A percentile compares a stretch with the other conserved stretches of the same genome.
Conservation (phyloP, 306 rosid species). For the Coriaria nepalensis region DNA sequence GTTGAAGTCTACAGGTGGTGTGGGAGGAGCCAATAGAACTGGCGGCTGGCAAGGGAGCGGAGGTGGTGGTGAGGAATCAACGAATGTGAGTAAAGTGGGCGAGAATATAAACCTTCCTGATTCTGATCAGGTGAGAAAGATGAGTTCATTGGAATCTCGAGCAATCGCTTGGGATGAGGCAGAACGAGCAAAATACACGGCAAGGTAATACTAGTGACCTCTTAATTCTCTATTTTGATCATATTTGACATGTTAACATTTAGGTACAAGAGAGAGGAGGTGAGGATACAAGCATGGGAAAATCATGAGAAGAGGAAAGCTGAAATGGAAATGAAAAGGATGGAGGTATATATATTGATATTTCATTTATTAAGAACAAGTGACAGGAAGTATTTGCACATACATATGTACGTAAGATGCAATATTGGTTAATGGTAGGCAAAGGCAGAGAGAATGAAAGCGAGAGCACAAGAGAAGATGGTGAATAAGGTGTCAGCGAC, state of each 20-base stretch:
- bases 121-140: slow-evolving; percentile 34
- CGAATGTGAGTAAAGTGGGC: slow-evolving; percentile 25
- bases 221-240: slow-evolving; percentile 3
- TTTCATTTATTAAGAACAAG: background rate
- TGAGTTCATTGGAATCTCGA: slow-evolving; percentile 53
- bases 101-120: slow-evolving; percentile 13
- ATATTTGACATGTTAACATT: background rate
- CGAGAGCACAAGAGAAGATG: slow-evolving; percentile 58
- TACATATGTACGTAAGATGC: too few relatives aligned
- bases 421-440: slow-evolving; percentile 23
- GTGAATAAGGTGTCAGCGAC: slow-evolving; percentile 59
- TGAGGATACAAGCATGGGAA: slow-evolving; percentile 94
- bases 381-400: too few relatives aligned
- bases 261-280: slow-evolving; percentile 93
- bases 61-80: slow-evolving; percentile 21
- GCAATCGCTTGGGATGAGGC: slow-evolving; percentile 99
- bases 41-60: slow-evolving; percentile 4
- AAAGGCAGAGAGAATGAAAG: slow-evolving; percentile 81
- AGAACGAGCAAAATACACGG: slow-evolving; percentile 78
- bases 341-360: slow-evolving; percentile 53
- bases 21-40: slow-evolving; percentile 16
- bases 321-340: slow-evolving; percentile 85
- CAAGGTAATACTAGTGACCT: slow-evolving; percentile 34
- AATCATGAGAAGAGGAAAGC: slow-evolving; percentile 90
- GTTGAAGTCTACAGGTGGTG: slow-evolving; percentile 9